These are phyloP conservation scores for Solanum medicagineum DNA, from an alignment of 257 asterid genomes.

Conservation along the genomic window DNA sequence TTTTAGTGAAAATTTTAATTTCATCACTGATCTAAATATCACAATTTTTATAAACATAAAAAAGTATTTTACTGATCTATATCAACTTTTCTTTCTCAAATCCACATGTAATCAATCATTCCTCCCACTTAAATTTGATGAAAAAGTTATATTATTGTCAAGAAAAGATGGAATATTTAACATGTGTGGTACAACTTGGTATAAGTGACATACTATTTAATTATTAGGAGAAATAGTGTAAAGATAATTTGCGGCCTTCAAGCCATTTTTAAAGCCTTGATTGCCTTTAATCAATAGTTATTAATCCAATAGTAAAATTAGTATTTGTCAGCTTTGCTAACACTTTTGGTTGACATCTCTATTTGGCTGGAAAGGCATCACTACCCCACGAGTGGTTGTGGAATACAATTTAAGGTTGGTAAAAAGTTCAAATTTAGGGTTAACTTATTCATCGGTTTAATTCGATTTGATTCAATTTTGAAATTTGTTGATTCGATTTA, in stretches of 20 bases:
- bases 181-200: neutral
- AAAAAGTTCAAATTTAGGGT: too few species aligned
- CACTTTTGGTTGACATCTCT: neutral
- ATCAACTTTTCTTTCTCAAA: neutral
- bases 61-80: neutral
- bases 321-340: neutral
- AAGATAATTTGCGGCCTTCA: neutral
- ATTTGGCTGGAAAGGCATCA: neutral
- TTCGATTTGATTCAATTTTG: fast-evolving
- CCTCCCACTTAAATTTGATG: neutral
- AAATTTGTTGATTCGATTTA: fast-evolving
- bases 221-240: neutral
- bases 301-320: too few species aligned
- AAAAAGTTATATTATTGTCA: neutral
- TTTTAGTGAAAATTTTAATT: too few species aligned
- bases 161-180: neutral
- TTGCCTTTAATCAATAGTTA: neutral
- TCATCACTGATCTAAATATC: too few species aligned
- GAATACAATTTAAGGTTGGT: too few species aligned
- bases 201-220: neutral
- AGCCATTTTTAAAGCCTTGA: neutral
- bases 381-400: neutral
- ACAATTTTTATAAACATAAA: too few species aligned
- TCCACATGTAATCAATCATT: neutral
- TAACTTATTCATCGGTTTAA: fast-evolving